Base-by-base conservation (phyloP, 2,329 filamentous ascomycete genomes). In the Fusarium falciforme region DNA sequence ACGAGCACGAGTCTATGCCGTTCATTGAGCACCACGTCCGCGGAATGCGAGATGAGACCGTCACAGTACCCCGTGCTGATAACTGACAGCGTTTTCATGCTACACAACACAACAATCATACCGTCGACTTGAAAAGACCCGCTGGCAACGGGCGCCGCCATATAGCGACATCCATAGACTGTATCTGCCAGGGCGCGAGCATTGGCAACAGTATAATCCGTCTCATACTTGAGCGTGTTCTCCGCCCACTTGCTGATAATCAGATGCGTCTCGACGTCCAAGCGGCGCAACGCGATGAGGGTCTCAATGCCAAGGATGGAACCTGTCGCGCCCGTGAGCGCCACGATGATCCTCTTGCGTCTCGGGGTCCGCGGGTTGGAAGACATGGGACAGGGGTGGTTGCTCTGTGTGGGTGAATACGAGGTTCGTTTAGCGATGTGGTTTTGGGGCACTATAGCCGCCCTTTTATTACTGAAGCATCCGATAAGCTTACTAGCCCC, bases 1-100 rank as follows among this genome's bases (percentile, higher is more conserved):
- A 38, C 55, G 0, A 70, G 38, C 0, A 73, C 44, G 5, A 73
- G 27, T 8, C 58, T 29, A 1, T 67, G 38, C 10, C 66, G 20
- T 8, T 73, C 62, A 35, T 73, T 73, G 20, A 73, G 66, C 2
- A 38, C 52, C 35, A 73, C 62, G 55, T 73, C 66, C 5, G 70
- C 70, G 1, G 66, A 49, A 1, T 60, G 61, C 4, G 66, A 66
- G 5, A 72, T 70, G 5, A 61, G 27, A 5, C 61, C 63, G 4
- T 66, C 44, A 14, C 35, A 60, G 22, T 52, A n/a, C 49, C 66
- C 70, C 5, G 70, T 35, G 11, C 49, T 59, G 9, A 73, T 66
- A 1, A 62, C 61, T 0, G 70, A 47, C 9, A 64, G 20, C 1
- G 62, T 70, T 33, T 73, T 72, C 11, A 67, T 64, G 8, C 66